Percentiles rank a stretch among this genome's conserved stretches.
Evolutionary conservation across 129 eudicot species (phyloP).

Genomic region (Saposhnikovia divaricata): DNA sequence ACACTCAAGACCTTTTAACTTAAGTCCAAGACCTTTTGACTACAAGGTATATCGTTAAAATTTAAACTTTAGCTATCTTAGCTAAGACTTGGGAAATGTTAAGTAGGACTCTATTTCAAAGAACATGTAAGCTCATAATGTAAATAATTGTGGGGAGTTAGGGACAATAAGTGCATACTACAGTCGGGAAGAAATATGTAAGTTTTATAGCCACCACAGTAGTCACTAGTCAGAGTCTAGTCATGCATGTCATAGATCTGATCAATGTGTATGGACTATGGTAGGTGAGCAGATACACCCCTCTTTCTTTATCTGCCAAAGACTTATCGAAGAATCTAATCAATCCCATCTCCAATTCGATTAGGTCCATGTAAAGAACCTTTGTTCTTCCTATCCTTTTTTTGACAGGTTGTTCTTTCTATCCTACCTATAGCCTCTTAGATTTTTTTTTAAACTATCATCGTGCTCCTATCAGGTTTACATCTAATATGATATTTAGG

Average conservation of each 20-base stretch:
- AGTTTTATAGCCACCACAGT: not conserved
- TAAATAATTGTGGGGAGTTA: not conserved
- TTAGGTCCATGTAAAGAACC: not conserved
- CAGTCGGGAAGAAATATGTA: not conserved
- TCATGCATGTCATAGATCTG: not conserved
- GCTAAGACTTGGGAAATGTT: not conserved
- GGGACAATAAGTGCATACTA: not conserved
- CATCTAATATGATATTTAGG: not conserved
- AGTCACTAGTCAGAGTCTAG: not conserved
- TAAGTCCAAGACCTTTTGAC: not conserved
- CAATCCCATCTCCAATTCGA: not conserved
- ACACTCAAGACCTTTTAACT: not conserved
- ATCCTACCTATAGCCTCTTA: not conserved
- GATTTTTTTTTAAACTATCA: not conserved
- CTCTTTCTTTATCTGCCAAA: not conserved
- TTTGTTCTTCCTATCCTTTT: not conserved
- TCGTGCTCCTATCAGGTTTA: not conserved
- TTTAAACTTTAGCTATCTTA: not conserved
- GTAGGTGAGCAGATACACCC: not conserved
- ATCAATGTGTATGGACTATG: not conserved
- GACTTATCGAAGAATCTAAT: not conserved
- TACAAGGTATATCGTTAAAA: not conserved
- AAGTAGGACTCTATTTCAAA: not conserved
- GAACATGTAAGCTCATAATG: not conserved
- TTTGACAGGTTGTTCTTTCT: not conserved